Evolutionary conservation across 371 early-diverging fungal species (phyloP).

Genomic region (Mortierella sp.): DNA sequence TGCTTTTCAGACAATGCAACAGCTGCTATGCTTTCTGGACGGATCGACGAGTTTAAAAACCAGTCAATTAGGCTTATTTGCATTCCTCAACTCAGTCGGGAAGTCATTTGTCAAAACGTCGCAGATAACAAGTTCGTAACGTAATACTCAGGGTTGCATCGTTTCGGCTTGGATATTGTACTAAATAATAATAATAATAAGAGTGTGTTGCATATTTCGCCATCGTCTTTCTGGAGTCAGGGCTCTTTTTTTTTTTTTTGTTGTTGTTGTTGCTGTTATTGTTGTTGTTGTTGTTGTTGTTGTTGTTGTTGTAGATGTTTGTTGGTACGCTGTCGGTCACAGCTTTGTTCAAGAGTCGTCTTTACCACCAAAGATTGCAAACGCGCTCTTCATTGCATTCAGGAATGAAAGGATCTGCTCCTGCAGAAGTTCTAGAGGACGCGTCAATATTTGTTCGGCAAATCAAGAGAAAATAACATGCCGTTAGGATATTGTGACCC

Average conservation of each 20-base stretch:
- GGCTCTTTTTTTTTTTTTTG: no score
- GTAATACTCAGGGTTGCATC: no score
- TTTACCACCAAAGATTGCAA: slow-evolving; percentile 18
- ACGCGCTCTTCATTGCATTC: slow-evolving; percentile 33
- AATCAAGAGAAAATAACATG: background rate
- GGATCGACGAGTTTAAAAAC: no score
- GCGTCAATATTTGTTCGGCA: background rate
- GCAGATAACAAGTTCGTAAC: no score
- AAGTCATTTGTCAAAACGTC: no score
- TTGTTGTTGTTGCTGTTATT: no score
- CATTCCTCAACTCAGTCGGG: no score
- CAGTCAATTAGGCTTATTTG: no score
- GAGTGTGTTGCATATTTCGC: background rate
- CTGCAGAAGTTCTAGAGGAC: slow-evolving; percentile 18
- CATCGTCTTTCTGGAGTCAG: background rate
- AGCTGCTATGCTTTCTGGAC: no score
- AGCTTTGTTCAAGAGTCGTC: background rate
- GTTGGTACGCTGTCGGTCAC: background rate
- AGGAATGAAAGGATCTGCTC: slow-evolving; percentile 30
- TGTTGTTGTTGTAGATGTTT: background rate
- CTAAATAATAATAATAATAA: background rate
- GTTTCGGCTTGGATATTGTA: no score
- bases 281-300: no score
- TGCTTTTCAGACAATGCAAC: no score
- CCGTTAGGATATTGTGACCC: background rate